Evolutionary conservation across 2,329 filamentous ascomycete species (phyloP), one percentile per base, ranked within the genome.

Genomic region (Thelonectria discophora): DNA sequence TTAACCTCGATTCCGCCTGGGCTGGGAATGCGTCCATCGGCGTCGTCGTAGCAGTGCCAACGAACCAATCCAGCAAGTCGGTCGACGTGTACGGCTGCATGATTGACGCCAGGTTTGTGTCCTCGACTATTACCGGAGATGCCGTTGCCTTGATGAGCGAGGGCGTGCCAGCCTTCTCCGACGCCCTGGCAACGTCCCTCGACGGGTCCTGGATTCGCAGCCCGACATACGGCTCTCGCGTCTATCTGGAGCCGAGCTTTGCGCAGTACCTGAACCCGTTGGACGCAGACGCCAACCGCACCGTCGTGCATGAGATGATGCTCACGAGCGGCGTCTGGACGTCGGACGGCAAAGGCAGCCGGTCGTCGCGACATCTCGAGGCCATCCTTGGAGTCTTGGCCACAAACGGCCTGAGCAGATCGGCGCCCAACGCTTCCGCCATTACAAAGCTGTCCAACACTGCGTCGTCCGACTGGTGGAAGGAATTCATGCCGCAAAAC

Each of bases 71-170:
- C 2, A 52, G 17, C 9, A 18, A 57, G 3, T 20, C 58, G 2
- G 48, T 62, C 5, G 64, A 69, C 15, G n/a, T 69, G 1, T 69
- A 69, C 4, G 66, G 66, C 1, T 69, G 66, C 12, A 65, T 64
- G 66, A 55, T 69, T 1, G 66, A 69, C 18, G 66, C 66, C 0
- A 37, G 66, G 30, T 69, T 66, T 64, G 51, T 56, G 2, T 47
- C 43, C 1, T 45, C 66, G 5, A 65, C 68, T 1, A 42, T 69
- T 27, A 67, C 62, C 2, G 64, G 64, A 0, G 64, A 67, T 3
- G 51, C 64, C 17, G 66, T 69, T 5, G 58, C 64, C 7, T 40
- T 65, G 15, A 56, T 64, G 7, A 62, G 62, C 2, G 62, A 65
- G 27, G 66, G 66, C n/a, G 55, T 58, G 3, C 58, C 66, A 0